Evolutionary conservation across 139 green algal genomes (phyloP).

Genomic region (Ettlia oleoabundans): DNA sequence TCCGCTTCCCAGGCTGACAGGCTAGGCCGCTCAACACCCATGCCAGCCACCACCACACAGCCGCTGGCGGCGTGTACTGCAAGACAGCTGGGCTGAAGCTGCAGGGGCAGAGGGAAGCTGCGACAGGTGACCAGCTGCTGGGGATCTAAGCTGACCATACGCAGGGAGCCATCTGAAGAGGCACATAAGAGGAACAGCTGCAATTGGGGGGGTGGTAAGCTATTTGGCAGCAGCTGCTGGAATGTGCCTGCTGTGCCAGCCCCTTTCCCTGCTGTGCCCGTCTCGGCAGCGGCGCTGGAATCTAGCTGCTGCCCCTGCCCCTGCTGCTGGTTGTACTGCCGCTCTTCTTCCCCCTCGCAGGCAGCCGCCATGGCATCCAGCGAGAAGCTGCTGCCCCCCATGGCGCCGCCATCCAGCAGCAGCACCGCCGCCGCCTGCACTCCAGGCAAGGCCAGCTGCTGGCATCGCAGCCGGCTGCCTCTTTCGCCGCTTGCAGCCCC

Average conservation of each 20-base stretch:
- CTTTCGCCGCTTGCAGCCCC: neutral
- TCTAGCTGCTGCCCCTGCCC: neutral
- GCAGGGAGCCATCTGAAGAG: slow-evolving; percentile 12
- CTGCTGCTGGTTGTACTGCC: neutral
- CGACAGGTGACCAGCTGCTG: neutral
- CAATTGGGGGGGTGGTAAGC: no score
- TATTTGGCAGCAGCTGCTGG: no score
- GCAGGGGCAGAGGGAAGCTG: slow-evolving; percentile 10
- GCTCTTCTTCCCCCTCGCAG: neutral
- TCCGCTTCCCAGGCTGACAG: neutral
- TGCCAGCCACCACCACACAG: slow-evolving; percentile 6
- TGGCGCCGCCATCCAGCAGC: neutral
- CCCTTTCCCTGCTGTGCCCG: no score
- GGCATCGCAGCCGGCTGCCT: neutral
- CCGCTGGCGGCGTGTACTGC: neutral
- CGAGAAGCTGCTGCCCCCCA: neutral
- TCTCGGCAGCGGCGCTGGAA: no score
- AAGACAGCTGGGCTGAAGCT: slow-evolving; percentile 19
- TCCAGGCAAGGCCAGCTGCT: neutral
- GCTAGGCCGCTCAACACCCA: neutral
- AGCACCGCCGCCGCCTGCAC: slow-evolving; percentile 10
- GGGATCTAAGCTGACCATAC: slow-evolving; percentile 13
- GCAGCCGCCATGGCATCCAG: neutral
- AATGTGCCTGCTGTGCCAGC: no score
- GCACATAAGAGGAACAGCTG: slow-evolving; percentile 39